These are phyloP conservation scores for Boletus rubropictus DNA, from an alignment of 768 basidiomycete genomes.

Conservation along the genomic window DNA sequence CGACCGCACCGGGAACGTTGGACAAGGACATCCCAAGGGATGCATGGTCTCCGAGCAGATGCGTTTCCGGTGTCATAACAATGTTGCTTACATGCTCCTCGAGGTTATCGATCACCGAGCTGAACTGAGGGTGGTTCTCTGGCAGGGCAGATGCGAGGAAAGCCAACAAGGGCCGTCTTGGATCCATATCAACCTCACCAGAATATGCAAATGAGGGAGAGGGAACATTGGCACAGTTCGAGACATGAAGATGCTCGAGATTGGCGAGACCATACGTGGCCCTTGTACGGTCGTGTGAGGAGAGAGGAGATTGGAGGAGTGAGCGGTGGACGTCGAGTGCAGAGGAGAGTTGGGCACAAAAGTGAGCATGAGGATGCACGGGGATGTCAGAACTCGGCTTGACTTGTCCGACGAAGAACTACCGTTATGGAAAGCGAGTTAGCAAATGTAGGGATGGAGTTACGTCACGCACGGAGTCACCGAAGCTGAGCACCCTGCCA, in stretches of 20 bases:
- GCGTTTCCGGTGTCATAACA: constrained; percentile 33
- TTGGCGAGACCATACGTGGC: constrained; percentile 15
- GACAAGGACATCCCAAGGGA: constrained; percentile 30
- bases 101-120: constrained; percentile 44
- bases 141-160: constrained; percentile 77
- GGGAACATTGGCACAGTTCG: constrained; percentile 51
- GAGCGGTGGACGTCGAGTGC: constrained; percentile 29
- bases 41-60: constrained; percentile 44
- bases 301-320: constrained; percentile 23
- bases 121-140: constrained; percentile 36
- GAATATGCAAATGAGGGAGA: constrained; percentile 21
- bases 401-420: constrained; percentile 73
- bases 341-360: constrained; percentile 42
- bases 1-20: constrained; percentile 67
- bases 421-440: constrained; percentile 5
- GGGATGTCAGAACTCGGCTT: constrained; percentile 25
- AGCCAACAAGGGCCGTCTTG: constrained; percentile 57
- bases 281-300: constrained; percentile 8
- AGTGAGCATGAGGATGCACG: constrained; percentile 47
- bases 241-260: constrained; percentile 43
- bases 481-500: constrained; percentile 78
- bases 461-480: constrained; percentile 64
- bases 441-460: constrained; percentile 6
- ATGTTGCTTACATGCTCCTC: constrained; percentile 49
- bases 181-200: constrained; percentile 27